phyloP scores from a whole-genome alignment of 78 protist species.

The slime mould (Dictyostelium discoideum) region dicty_2.7 NC_007088.5:6091501-6092000 shows the following conservation, averaged over 20 bases:
- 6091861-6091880: background rate
- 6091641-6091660: background rate
- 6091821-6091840: background rate
- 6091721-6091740: background rate
- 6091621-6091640: background rate
- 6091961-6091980: background rate
- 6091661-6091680: background rate
- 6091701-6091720: background rate
- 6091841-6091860: background rate
- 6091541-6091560: no score
- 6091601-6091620: background rate
- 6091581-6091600: background rate
- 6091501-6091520: background rate
- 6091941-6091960: background rate
- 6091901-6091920: background rate
- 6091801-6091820: background rate
- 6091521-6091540: background rate
- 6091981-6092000: no score
- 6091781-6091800: background rate
- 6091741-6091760: background rate
- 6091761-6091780: no score
- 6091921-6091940: no score
- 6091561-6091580: no score
- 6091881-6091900: conserved; percentile 12
- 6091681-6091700: background rate